phyloP scores from a whole-genome alignment of 306 rosid species.

The Trifolium pratense region DNA sequence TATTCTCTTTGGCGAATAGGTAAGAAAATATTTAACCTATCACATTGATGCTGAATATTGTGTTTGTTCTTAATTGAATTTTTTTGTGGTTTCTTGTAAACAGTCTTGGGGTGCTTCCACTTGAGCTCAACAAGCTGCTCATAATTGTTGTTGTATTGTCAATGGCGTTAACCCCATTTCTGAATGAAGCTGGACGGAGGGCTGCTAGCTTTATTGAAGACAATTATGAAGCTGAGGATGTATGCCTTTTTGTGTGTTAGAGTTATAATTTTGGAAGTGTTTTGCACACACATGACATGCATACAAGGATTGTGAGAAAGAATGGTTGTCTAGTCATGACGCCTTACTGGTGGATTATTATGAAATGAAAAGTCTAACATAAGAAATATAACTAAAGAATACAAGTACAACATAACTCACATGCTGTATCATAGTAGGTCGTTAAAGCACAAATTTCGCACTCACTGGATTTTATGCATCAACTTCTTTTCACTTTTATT shows the following conservation, averaged over 20 bases:
- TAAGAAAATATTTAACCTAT: constrained; percentile 37
- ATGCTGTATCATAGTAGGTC: constrained; percentile 22
- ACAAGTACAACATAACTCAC: constrained; percentile 30
- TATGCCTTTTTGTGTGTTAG: constrained; percentile 42
- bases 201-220: constrained; percentile 74
- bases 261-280: constrained; percentile 34
- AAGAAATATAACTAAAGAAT: constrained; percentile 19
- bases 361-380: constrained; percentile 34
- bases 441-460: constrained; percentile 13
- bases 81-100: constrained; percentile 42
- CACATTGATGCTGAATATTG: constrained; percentile 25
- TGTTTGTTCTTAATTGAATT: constrained; percentile 39
- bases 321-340: constrained; percentile 9
- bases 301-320: constrained; percentile 26
- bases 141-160: constrained; percentile 96
- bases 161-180: constrained; percentile 95
- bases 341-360: constrained; percentile 19
- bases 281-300: constrained; percentile 23
- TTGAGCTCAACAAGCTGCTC: constrained; percentile 96
- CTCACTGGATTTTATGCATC: constrained; percentile 30
- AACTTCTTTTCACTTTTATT: constrained; percentile 22
- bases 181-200: constrained; percentile 94
- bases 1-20: constrained; percentile 96
- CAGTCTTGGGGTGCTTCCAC: constrained; percentile 98
- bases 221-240: constrained; percentile 58